Conservation (phyloP, 768 basidiomycete genomes). For the Glaciozyma antarctica region DNA sequence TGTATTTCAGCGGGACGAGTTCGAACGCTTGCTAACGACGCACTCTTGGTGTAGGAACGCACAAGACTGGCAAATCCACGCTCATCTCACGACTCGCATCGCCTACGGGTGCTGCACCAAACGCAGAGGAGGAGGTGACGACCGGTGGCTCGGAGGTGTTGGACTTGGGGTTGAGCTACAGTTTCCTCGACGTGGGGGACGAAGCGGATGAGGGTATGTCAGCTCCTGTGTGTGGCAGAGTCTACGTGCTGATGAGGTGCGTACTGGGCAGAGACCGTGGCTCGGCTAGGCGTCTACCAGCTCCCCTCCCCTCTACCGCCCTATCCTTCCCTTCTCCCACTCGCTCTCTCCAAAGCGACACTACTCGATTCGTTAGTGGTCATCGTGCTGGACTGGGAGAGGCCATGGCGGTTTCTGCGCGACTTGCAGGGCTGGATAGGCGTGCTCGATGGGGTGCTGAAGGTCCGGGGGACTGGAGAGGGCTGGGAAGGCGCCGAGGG, state of each 20-base stretch:
- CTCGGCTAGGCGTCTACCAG: slow-evolving; percentile 44
- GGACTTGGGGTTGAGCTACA: slow-evolving; percentile 84
- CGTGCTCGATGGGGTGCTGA: slow-evolving; percentile 68
- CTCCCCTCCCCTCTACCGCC: slow-evolving; percentile 21
- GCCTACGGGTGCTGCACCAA: background rate
- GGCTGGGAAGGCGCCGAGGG: slow-evolving; percentile 54
- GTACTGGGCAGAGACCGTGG: slow-evolving; percentile 59
- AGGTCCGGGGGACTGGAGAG: slow-evolving; percentile 2
- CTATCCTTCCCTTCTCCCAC: slow-evolving; percentile 19
- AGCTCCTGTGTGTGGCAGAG: background rate
- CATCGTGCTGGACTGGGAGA: slow-evolving; percentile 89
- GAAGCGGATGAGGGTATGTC: slow-evolving; percentile 84
- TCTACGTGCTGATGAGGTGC: background rate
- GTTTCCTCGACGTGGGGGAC: slow-evolving; percentile 80
- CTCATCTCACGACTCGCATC: slow-evolving; percentile 42
- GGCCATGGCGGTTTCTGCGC: slow-evolving; percentile 79
- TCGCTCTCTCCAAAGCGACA: slow-evolving; percentile 25
- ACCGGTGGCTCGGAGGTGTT: slow-evolving; percentile 8
- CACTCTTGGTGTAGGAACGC: slow-evolving; percentile 44
- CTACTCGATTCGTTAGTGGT: slow-evolving; percentile 66
- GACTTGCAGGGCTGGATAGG: slow-evolving; percentile 74
- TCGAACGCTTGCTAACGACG: background rate
- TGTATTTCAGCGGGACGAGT: background rate
- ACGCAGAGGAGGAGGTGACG: background rate
- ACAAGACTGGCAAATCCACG: slow-evolving; percentile 66